These are phyloP conservation scores for Raphanus hybrid DNA, from an alignment of 441 rosid genomes.

Conservation along the genomic window DNA sequence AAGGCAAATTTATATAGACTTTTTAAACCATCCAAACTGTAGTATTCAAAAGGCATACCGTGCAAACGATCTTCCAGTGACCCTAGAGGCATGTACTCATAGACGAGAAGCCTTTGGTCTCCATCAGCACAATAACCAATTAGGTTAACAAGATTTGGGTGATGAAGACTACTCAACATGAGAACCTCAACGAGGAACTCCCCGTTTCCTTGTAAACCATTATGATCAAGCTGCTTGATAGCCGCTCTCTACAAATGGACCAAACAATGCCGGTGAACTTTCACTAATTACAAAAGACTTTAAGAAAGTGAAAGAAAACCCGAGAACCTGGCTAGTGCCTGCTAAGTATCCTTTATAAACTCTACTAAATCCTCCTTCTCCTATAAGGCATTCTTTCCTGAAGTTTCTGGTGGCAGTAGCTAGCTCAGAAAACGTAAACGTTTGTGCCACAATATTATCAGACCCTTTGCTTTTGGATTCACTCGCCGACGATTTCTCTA, in stretches of 20 bases:
- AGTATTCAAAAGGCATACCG: slow-evolving; percentile 41
- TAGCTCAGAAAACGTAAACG: slow-evolving; percentile 59
- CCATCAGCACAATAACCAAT: slow-evolving; percentile 70
- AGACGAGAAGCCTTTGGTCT: slow-evolving; percentile 68
- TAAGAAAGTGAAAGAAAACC: neutral
- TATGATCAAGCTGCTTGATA: slow-evolving; percentile 64
- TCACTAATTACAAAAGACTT: neutral
- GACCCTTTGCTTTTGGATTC: slow-evolving; percentile 50
- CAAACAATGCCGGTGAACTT: neutral
- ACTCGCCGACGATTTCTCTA: slow-evolving; percentile 55
- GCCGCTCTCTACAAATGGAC: slow-evolving; percentile 55
- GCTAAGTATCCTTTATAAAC: slow-evolving; percentile 68
- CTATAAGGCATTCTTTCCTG: slow-evolving; percentile 64
- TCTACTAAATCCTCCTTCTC: slow-evolving; percentile 76
- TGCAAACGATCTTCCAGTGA: slow-evolving; percentile 63
- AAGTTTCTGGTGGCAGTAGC: slow-evolving; percentile 64
- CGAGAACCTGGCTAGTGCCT: slow-evolving; percentile 51
- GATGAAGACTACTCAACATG: slow-evolving; percentile 65
- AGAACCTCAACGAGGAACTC: slow-evolving; percentile 70
- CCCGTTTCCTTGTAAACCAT: slow-evolving; percentile 63
- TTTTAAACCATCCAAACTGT: neutral
- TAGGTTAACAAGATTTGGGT: slow-evolving; percentile 65
- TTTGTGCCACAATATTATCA: slow-evolving; percentile 56
- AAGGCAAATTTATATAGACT: neutral
- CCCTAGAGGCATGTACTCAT: slow-evolving; percentile 66